phyloP scores from a whole-genome alignment of 495 filamentous ascomycete species.

The Copromyces sp. region DNA sequence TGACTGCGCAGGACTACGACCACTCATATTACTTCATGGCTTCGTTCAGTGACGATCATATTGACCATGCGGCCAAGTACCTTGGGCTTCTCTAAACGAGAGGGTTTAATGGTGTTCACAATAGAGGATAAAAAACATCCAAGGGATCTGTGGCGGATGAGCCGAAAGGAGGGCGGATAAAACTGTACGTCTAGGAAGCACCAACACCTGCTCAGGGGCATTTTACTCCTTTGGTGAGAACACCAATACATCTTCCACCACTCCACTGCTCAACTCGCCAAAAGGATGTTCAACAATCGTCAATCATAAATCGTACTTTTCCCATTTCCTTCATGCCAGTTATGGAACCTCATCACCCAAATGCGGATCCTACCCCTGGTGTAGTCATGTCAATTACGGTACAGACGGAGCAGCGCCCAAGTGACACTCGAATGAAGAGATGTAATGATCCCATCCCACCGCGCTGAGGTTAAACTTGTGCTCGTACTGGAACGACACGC shows the following conservation, averaged over 20 bases:
- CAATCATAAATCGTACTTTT: not conserved
- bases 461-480: constrained; percentile 28
- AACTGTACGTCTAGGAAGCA: not conserved
- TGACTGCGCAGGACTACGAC: constrained; percentile 60
- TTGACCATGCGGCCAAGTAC: constrained; percentile 70
- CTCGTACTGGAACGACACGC: constrained; percentile 23
- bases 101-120: no score
- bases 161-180: not conserved
- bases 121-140: no score
- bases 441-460: constrained; percentile 25
- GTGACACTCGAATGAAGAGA: constrained; percentile 31
- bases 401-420: not conserved
- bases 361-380: not conserved
- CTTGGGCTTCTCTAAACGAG: constrained; percentile 43
- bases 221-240: not conserved
- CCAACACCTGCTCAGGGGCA: not conserved
- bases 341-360: not conserved
- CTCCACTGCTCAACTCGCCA: not conserved
- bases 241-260: not conserved
- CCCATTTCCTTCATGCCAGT: not conserved
- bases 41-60: constrained; percentile 78
- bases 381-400: not conserved
- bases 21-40: constrained; percentile 96
- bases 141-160: not conserved
- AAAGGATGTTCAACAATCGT: not conserved